Base-by-base conservation (phyloP, 345 rosid species). In the Melastoma malabathricum region DNA sequence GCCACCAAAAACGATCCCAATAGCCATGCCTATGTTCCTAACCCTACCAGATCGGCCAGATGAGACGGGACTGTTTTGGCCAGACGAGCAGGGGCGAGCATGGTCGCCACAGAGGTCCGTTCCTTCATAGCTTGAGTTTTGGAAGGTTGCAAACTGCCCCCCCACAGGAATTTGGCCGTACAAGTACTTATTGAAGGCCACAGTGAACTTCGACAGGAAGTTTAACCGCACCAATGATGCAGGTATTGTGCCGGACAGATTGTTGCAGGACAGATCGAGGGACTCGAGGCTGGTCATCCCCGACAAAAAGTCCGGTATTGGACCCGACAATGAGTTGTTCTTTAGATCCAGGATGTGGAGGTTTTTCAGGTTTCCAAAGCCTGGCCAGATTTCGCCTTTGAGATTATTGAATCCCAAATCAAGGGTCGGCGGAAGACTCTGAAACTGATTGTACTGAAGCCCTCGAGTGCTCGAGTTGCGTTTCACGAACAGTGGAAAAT, bases 81-180 rank as follows among this genome's bases (percentile, higher is more conserved):
- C 57, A 18, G 15, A 18, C 3, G 29, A 46, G 72, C 97, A 84
- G 20, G 43, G 60, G 46, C 56, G 53, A 56, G 72, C 52, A 17
- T 78, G 86, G 18, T 83, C 85, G 16, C 94, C 93, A n/a, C 97
- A 85, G 13, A 89, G 89, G 48, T 50, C 18, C 49, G 82, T 89
- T 18, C 74, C 85, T 67, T 83, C 93, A 5, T 84, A 85, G 72
- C 97, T 85, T 44, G 95, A 73, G 61, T 73, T 80, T 4, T 92
- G 86, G 43, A 89, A 89, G 29, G 82, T 82, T 51, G 39, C 68
- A 66, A 89, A 84, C 66, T 89, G 97, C 56, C 78, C 75, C 55
- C 74, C 83, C 0, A 57, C 16, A 0, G 64, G 64, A 25, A 61
- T 48, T 0, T 39, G 58, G 6, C 64, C 64, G 14, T 17, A 48